phyloP scores from a whole-genome alignment of 1,284 basidiomycete species.

The Polyporus tsugae region DNA sequence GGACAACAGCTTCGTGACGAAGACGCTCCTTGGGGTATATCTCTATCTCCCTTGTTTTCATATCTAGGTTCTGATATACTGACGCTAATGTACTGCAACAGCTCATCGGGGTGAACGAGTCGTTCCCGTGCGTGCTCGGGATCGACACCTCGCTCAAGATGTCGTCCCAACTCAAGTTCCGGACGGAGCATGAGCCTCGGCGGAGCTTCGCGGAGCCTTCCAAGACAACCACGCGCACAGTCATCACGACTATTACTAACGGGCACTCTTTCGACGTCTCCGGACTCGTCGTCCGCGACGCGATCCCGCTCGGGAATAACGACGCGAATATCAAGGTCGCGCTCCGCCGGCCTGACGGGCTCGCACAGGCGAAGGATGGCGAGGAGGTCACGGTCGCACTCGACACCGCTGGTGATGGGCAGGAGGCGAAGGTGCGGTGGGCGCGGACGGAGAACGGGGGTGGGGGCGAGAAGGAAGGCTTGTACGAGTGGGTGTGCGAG shows the following conservation, averaged over 20 bases:
- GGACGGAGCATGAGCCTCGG: constrained; percentile 40
- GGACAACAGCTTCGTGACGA: constrained; percentile 58
- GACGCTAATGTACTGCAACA: constrained; percentile 24
- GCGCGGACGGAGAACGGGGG: constrained; percentile 18
- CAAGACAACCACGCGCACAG: constrained; percentile 53
- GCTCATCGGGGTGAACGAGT: constrained; percentile 57
- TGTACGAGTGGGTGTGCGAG: constrained; percentile 40
- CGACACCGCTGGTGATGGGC: background rate
- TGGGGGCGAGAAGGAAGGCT: constrained; percentile 29
- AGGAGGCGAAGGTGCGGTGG: background rate
- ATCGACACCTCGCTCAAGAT: constrained; percentile 48
- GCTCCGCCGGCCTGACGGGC: constrained; percentile 53
- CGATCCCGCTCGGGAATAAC: constrained; percentile 52
- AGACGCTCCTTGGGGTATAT: constrained; percentile 53
- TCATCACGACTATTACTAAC: constrained; percentile 55
- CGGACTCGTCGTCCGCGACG: constrained; percentile 56
- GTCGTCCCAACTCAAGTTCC: constrained; percentile 10
- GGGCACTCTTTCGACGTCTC: constrained; percentile 53
- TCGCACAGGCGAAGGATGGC: constrained; percentile 55
- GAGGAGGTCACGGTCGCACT: constrained; percentile 44
- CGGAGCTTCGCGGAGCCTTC: constrained; percentile 50
- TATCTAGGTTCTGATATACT: too few relatives aligned
- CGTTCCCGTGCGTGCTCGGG: constrained; percentile 63
- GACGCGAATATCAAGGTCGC: constrained; percentile 53
- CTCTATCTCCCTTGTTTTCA: background rate